Evolutionary conservation across 2,329 filamentous ascomycete genomes (phyloP).

Genomic region (Endocalyx cinctus): DNA sequence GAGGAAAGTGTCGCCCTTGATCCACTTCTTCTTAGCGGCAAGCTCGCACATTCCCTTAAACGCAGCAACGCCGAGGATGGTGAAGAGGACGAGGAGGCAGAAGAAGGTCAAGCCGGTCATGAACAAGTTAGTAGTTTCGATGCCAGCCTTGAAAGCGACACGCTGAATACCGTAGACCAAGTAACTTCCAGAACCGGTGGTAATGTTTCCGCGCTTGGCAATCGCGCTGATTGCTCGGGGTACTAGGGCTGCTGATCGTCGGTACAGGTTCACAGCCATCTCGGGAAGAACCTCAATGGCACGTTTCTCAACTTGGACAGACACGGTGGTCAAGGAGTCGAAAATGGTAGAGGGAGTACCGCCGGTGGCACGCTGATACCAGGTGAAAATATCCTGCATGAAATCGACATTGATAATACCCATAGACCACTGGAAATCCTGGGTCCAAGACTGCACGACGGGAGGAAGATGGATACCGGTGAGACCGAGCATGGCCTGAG

Average conservation of each 20-base stretch:
- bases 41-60: conserved; percentile 75
- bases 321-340: conserved; percentile 63
- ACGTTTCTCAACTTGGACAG: conserved; percentile 66
- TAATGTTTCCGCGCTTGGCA: conserved; percentile 42
- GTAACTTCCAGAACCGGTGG: conserved; percentile 41
- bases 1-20: conserved; percentile 75
- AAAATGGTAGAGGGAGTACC: conserved; percentile 72
- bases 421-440: conserved; percentile 92
- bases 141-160: conserved; percentile 73
- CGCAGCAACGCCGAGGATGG: conserved; percentile 61
- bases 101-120: conserved; percentile 81
- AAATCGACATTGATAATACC: conserved; percentile 77
- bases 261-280: conserved; percentile 23
- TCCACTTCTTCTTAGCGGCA: conserved; percentile 64
- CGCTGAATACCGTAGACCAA: conserved; percentile 71
- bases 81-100: conserved; percentile 68
- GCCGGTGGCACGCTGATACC: conserved; percentile 84
- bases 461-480: conserved; percentile 70
- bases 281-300: conserved; percentile 28
- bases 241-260: conserved; percentile 22
- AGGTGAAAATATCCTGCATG: conserved; percentile 74
- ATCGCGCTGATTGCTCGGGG: conserved; percentile 29
- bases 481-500: conserved; percentile 78
- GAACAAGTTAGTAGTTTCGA: conserved; percentile 82
- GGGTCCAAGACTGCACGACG: conserved; percentile 79